Conservation (phyloP, 73 alveolate genomes). For the Symbiodinium natans region DNA sequence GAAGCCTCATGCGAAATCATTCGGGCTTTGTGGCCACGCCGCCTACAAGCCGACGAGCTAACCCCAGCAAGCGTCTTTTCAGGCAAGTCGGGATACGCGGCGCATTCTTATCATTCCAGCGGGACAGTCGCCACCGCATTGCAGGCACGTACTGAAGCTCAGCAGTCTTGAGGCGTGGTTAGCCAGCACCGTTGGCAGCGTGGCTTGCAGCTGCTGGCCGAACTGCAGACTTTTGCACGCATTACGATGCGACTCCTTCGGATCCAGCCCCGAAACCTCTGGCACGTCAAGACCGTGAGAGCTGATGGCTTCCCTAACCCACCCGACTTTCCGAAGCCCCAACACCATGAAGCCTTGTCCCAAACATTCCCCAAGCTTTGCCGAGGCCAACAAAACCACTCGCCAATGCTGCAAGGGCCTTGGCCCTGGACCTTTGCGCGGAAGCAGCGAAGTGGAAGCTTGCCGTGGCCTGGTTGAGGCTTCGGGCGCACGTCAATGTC, state of each 20-base stretch:
- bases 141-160: no score
- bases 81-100: neutral
- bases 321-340: no score
- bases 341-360: neutral
- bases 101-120: no score
- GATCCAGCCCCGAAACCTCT: no score
- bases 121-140: no score
- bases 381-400: neutral
- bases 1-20: neutral
- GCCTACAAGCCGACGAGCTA: neutral
- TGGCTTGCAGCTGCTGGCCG: neutral
- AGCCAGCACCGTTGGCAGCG: conserved; percentile 5
- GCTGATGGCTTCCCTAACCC: no score
- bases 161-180: neutral
- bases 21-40: neutral
- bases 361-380: no score
- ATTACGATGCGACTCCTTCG: no score
- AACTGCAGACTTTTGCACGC: neutral
- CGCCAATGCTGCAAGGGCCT: neutral
- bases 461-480: neutral
- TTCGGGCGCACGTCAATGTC: no score
- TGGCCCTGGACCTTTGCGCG: neutral
- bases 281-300: no score
- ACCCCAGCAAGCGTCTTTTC: neutral
- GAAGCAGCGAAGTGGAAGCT: neutral